These are phyloP conservation scores for Cryptosporidium viatorum DNA, from an alignment of 169 alveolate genomes.

Conservation along the genomic window DNA sequence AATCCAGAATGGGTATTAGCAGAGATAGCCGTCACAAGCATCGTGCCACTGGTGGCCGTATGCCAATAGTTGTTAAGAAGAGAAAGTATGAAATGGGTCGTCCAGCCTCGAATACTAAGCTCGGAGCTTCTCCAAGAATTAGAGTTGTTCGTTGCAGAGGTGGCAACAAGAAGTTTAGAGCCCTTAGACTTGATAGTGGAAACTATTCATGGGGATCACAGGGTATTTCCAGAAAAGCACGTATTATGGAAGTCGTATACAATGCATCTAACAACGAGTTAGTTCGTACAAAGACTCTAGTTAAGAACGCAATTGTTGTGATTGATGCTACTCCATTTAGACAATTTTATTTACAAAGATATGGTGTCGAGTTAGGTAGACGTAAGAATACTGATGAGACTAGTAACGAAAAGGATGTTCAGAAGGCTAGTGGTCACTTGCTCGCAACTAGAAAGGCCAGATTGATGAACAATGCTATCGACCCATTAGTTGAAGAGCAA, in stretches of 20 bases:
- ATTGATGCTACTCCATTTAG: constrained; percentile 99
- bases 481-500: constrained; percentile 93
- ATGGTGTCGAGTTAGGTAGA: constrained; percentile 86
- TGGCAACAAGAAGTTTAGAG: constrained; percentile 94
- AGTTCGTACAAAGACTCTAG: constrained; percentile 98
- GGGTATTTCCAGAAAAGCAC: constrained; percentile 90
- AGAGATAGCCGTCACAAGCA: constrained; percentile 99
- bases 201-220: constrained; percentile 98
- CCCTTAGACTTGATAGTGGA: constrained; percentile 97
- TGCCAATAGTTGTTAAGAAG: constrained; percentile 98
- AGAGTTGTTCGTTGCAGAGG: constrained; percentile 98
- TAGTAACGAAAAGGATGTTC: constrained; percentile 75
- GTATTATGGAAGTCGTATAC: constrained; percentile 98
- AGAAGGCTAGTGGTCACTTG: constrained; percentile 79
- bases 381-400: constrained; percentile 83
- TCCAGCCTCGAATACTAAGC: constrained; percentile 96
- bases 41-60: constrained; percentile 99
- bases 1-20: constrained; percentile 95
- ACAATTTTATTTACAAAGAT: constrained; percentile 92
- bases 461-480: constrained; percentile 81
- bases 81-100: constrained; percentile 99
- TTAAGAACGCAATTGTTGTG: constrained; percentile 96
- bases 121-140: constrained; percentile 92
- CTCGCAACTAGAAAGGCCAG: constrained; percentile 82
- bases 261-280: constrained; percentile 99